Percentiles rank a stretch among this genome's conserved stretches.
These are phyloP conservation scores for Tieghemiomyces parasiticus DNA, from an alignment of 192 early-diverging fungal genomes.

Conservation along the genomic window DNA sequence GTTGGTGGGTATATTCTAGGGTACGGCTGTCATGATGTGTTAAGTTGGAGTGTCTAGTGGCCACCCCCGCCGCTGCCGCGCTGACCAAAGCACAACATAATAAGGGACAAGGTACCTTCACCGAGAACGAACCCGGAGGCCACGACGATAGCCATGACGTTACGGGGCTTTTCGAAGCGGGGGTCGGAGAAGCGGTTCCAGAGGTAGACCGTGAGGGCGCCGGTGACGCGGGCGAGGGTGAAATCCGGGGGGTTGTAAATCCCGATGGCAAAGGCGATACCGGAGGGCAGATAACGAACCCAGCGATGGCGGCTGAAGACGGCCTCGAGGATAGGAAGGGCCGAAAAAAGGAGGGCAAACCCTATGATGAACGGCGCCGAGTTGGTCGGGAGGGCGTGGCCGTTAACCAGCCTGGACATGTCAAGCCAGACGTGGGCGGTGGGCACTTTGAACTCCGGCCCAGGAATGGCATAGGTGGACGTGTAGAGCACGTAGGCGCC, in stretches of 20 bases:
- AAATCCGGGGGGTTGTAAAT: conserved; percentile 69
- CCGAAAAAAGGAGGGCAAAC: conserved; percentile 37
- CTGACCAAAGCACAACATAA: conserved; percentile 22
- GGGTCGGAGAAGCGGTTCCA: conserved; percentile 25
- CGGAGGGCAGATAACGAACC: conserved; percentile 41
- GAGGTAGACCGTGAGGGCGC: conserved; percentile 30
- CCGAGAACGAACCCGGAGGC: conserved; percentile 63
- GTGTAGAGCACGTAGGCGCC: conserved; percentile 55
- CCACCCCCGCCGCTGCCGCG: neutral
- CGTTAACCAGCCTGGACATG: conserved; percentile 61
- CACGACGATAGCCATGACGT: conserved; percentile 54
- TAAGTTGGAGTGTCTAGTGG: no score
- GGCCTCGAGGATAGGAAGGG: conserved; percentile 19
- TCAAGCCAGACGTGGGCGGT: conserved; percentile 69
- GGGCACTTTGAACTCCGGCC: conserved; percentile 49
- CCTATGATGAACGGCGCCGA: conserved; percentile 39
- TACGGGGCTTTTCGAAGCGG: conserved; percentile 18
- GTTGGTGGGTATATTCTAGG: no score
- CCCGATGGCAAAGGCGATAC: conserved; percentile 65
- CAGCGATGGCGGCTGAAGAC: conserved; percentile 21
- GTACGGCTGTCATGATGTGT: no score
- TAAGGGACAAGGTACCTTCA: conserved; percentile 55
- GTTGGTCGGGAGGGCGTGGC: conserved; percentile 48
- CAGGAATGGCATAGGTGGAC: conserved; percentile 50
- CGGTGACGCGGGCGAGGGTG: conserved; percentile 49